Evolutionary conservation across 169 alveolate species (phyloP).

Genomic region (Perkinsus olseni): DNA sequence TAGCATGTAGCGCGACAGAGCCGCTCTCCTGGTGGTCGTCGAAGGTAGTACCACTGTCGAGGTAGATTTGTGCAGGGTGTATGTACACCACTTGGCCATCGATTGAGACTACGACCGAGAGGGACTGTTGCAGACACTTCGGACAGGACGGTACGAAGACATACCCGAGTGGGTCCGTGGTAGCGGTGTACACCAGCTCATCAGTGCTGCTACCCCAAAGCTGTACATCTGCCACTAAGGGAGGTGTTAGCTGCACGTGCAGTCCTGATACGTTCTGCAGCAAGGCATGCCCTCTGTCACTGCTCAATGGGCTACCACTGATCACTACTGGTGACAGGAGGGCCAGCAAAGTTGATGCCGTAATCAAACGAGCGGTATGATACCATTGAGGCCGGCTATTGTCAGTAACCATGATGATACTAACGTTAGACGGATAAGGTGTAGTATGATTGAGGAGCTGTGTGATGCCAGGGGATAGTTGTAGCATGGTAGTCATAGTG

Average conservation of each 20-base stretch:
- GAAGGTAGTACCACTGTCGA: background rate
- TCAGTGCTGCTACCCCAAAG: background rate
- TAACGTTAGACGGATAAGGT: background rate
- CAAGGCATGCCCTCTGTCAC: background rate
- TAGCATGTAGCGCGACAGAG: background rate
- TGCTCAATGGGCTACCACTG: background rate
- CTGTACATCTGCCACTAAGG: background rate
- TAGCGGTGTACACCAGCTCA: background rate
- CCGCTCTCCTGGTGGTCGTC: background rate
- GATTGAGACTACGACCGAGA: background rate
- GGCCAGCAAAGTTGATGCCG: background rate
- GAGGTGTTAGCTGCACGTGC: background rate
- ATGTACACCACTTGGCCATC: background rate
- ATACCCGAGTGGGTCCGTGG: background rate
- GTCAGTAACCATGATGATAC: background rate
- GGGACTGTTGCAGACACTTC: background rate
- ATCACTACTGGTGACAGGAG: background rate
- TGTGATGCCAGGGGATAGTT: background rate
- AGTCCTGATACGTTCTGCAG: background rate
- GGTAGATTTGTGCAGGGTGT: background rate
- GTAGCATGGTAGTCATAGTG: background rate
- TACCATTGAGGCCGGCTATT: background rate
- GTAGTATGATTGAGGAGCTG: background rate
- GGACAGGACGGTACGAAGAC: background rate
- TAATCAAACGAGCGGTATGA: background rate